phyloP scores from a whole-genome alignment of 2,329 filamentous ascomycete species.

The Colletotrichum spinosum region DNA sequence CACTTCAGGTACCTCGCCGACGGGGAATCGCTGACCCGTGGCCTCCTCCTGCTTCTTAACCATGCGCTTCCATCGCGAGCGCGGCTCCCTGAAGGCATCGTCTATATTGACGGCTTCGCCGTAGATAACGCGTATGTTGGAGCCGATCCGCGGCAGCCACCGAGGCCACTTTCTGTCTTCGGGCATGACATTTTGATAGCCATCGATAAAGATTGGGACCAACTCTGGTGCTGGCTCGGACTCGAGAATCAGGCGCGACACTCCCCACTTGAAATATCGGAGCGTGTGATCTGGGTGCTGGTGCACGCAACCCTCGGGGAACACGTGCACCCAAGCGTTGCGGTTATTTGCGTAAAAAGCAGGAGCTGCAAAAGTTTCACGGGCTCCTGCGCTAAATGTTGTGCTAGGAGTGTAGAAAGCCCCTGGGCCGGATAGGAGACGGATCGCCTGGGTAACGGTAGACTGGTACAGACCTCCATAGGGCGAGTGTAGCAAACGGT shows the following conservation, averaged over 20 bases:
- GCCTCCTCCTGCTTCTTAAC: conserved; percentile 58
- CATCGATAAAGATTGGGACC: conserved; percentile 94
- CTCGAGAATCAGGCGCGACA: conserved; percentile 91
- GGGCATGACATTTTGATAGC: conserved; percentile 88
- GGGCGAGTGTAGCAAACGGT: conserved; percentile 81
- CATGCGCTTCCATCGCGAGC: conserved; percentile 79
- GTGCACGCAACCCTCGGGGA: conserved; percentile 94
- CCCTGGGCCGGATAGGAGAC: conserved; percentile 74
- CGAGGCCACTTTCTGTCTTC: conserved; percentile 84
- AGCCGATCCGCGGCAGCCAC: conserved; percentile 80
- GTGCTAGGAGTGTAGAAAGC: conserved; percentile 20
- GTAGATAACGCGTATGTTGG: conserved; percentile 79
- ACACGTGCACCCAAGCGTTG: conserved; percentile 92
- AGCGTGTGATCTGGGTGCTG: conserved; percentile 83
- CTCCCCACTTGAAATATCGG: conserved; percentile 98
- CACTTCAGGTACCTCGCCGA: conserved; percentile 72
- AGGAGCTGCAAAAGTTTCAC: conserved; percentile 76
- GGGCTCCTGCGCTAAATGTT: conserved; percentile 64
- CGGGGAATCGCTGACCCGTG: conserved; percentile 39
- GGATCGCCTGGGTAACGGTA: conserved; percentile 86
- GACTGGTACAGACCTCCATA: conserved; percentile 91
- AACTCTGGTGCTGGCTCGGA: conserved; percentile 88
- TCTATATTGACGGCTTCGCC: conserved; percentile 83
- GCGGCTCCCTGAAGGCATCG: conserved; percentile 80
- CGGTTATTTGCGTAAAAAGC: conserved; percentile 77